phyloP scores from a whole-genome alignment of 257 asterid genomes.

The Henckelia pumila region DNA sequence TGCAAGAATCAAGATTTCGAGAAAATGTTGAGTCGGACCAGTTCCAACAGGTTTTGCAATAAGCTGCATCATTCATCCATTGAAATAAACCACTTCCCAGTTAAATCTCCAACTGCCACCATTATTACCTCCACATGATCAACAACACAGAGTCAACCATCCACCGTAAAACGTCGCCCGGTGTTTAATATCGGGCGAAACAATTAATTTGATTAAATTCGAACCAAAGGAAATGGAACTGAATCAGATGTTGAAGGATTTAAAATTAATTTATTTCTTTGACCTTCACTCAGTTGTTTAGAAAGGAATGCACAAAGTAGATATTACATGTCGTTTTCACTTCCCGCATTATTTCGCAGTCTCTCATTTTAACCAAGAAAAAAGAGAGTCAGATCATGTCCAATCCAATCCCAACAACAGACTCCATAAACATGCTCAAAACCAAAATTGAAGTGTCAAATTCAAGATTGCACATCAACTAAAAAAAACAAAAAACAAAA shows the following conservation, averaged over 20 bases:
- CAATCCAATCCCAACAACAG: not conserved
- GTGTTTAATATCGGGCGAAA: too few relatives aligned
- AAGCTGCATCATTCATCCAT: not conserved
- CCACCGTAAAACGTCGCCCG: too few relatives aligned
- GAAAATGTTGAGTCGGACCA: not conserved
- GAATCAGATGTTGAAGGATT: too few relatives aligned
- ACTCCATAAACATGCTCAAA: not conserved
- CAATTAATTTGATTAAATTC: too few relatives aligned
- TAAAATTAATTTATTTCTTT: too few relatives aligned
- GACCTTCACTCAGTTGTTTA: not conserved
- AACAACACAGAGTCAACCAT: too few relatives aligned
- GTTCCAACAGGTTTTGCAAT: not conserved
- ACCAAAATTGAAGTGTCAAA: not conserved
- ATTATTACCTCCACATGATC: too few relatives aligned
- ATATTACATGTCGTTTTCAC: too few relatives aligned
- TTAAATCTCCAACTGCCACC: not conserved
- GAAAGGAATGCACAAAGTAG: not conserved
- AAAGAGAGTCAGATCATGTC: too few relatives aligned
- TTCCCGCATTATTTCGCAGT: too few relatives aligned
- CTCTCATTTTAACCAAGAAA: not conserved
- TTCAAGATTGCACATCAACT: not conserved
- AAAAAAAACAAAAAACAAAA: too few relatives aligned
- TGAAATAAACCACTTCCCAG: not conserved
- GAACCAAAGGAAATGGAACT: too few relatives aligned
- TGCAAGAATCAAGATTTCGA: not conserved